Percentiles rank a stretch among this genome's conserved stretches.
These are phyloP conservation scores for Euclidium syriacum DNA, from an alignment of 345 rosid species.

Conservation along the genomic window DNA sequence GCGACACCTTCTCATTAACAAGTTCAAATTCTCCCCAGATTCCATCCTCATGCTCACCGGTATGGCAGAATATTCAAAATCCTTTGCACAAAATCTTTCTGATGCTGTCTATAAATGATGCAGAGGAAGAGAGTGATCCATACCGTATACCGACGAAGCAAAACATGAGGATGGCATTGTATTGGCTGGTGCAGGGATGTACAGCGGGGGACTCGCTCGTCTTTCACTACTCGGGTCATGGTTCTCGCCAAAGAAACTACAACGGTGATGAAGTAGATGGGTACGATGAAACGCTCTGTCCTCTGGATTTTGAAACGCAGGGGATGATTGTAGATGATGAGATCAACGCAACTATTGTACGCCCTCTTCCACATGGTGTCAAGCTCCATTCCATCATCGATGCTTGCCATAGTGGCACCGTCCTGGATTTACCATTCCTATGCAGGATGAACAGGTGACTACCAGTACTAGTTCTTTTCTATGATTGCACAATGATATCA, in stretches of 20 bases:
- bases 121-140: slow-evolving; percentile 89
- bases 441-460: slow-evolving; percentile 91
- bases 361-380: slow-evolving; percentile 71
- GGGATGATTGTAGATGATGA: slow-evolving; percentile 98
- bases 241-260: slow-evolving; percentile 69
- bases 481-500: too few relatives aligned
- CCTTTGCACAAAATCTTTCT: not conserved
- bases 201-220: slow-evolving; percentile 85
- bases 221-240: slow-evolving; percentile 87
- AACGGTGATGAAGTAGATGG: slow-evolving; percentile 87
- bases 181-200: slow-evolving; percentile 89
- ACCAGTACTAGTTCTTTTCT: too few relatives aligned
- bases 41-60: slow-evolving; percentile 90
- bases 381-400: slow-evolving; percentile 77
- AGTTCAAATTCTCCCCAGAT: slow-evolving; percentile 58
- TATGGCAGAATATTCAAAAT: slow-evolving; percentile 25
- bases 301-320: slow-evolving; percentile 83
- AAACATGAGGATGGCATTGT: slow-evolving; percentile 80
- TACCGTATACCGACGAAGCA: slow-evolving; percentile 63
- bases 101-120: too few relatives aligned
- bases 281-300: slow-evolving; percentile 82
- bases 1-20: slow-evolving; percentile 73
- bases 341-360: slow-evolving; percentile 65
- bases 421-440: slow-evolving; percentile 71
- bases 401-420: slow-evolving; percentile 91